Conservation (phyloP, 1,284 basidiomycete species). For the Heimioporus retisporus region DNA sequence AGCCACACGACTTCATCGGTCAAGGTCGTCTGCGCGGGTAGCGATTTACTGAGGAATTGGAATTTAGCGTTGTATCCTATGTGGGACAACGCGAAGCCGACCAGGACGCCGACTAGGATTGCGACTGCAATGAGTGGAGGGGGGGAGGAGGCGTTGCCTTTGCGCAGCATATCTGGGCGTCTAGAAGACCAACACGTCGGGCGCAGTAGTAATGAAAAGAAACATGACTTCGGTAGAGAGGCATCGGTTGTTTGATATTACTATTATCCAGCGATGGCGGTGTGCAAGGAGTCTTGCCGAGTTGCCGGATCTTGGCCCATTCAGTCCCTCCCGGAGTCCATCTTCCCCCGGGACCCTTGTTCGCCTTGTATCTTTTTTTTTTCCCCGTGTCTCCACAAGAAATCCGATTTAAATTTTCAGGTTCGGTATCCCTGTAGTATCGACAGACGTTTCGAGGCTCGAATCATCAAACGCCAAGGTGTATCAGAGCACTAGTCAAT, state of each 20-base stretch:
- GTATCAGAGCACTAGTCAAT: slow-evolving; percentile 45
- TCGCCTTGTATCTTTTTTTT: no score
- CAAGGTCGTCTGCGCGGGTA: slow-evolving; percentile 21
- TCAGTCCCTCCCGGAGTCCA: no score
- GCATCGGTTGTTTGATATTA: no score
- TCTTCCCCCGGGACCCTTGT: no score
- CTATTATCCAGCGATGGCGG: no score
- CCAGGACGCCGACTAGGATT: slow-evolving; percentile 33
- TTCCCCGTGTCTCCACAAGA: no score
- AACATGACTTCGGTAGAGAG: background rate
- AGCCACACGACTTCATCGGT: slow-evolving; percentile 31
- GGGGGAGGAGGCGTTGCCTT: background rate
- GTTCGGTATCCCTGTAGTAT: no score
- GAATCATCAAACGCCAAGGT: no score
- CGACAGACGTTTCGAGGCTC: no score
- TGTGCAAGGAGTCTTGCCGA: no score
- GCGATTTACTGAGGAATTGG: slow-evolving; percentile 31
- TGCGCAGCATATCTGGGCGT: slow-evolving; percentile 17
- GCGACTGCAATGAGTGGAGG: slow-evolving; percentile 28
- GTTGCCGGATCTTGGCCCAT: no score
- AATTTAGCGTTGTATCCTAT: slow-evolving; percentile 23
- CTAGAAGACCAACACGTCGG: background rate
- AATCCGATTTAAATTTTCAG: no score
- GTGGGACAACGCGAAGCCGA: slow-evolving; percentile 38
- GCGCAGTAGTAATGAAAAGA: background rate